These are phyloP conservation scores for Prunus dulcis DNA, from an alignment of 306 rosid genomes.

Conservation along the genomic window DNA sequence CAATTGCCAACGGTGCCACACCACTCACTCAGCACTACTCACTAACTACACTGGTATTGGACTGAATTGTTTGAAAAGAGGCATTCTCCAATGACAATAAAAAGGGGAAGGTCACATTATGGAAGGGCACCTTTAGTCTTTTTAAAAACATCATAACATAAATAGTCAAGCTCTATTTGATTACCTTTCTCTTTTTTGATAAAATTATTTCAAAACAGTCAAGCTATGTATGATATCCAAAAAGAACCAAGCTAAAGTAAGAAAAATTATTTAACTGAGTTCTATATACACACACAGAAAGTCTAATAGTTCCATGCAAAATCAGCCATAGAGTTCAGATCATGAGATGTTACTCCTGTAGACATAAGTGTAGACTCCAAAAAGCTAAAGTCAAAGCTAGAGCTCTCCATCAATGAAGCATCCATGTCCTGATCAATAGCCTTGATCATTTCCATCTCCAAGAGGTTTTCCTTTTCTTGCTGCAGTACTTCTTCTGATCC, in stretches of 20 bases:
- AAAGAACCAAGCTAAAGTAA: too few species aligned
- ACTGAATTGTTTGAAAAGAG: background rate
- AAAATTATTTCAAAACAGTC: background rate
- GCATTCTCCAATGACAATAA: background rate
- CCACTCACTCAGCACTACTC: too few species aligned
- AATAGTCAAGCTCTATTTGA: background rate
- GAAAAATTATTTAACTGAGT: too few species aligned
- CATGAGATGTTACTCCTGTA: constrained; percentile 39
- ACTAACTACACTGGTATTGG: background rate
- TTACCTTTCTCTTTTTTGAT: background rate
- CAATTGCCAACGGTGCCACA: too few species aligned
- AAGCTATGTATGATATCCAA: background rate
- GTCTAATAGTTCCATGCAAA: constrained; percentile 64
- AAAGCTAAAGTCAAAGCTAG: constrained; percentile 58
- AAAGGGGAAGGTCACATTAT: background rate
- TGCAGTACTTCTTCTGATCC: constrained; percentile 7
- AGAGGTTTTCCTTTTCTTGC: constrained; percentile 28
- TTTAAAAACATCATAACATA: background rate
- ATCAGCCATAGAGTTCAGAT: constrained; percentile 43
- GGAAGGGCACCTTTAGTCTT: background rate
- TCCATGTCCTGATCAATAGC: constrained; percentile 25
- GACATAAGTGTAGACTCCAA: constrained; percentile 51
- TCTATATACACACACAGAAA: background rate
- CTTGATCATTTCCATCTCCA: constrained; percentile 25
- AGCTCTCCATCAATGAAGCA: constrained; percentile 21